Base-by-base conservation (phyloP, 768 basidiomycete genomes). In the Dioszegia crocea region DNA sequence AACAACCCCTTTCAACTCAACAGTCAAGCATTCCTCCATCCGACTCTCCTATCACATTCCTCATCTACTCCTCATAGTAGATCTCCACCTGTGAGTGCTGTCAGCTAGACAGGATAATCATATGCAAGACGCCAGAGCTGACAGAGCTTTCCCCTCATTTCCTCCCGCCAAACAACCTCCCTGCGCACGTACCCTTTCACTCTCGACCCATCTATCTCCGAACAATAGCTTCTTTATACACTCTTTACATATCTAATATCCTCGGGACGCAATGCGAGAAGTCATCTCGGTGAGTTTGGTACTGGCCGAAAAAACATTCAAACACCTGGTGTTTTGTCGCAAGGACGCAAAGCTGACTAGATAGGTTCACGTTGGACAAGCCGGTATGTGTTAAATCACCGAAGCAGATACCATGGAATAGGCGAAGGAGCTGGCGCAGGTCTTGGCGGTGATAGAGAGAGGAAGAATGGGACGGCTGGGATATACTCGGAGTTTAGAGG, bases 311-410 rank as follows among this genome's bases (percentile, higher is more conserved):
- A 16, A 0, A 41, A 45, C 31, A 19, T 58, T 36, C 12, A n/a
- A n/a, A n/a, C n/a, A n/a, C n/a, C n/a, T n/a, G n/a, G n/a, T n/a
- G n/a, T n/a, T n/a, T n/a, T n/a, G n/a, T n/a, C n/a, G n/a, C n/a
- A n/a, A 29, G 51, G 19, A 14, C 5, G 16, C 2, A 17, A 26
- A n/a, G 51, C 67, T 71, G 56, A 68, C 6, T 9, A 2, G 16
- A 21, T 51, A 74, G 76, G 63, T 77, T 46, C 91, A 97, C 81
- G 93, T 98, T 77, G 94, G 94, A 75, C 96, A 99, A 82, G 96
- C 94, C 56, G 74, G 77, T 70, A 59, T 33, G 68, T 67, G 11
- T 30, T 24, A n/a, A n/a, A n/a, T n/a, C n/a, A n/a, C n/a, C n/a
- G n/a, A n/a, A n/a, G n/a, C n/a, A n/a, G n/a, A n/a, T n/a, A n/a